phyloP scores from a whole-genome alignment of 306 rosid genomes.

The Prinsepia uniflora region DNA sequence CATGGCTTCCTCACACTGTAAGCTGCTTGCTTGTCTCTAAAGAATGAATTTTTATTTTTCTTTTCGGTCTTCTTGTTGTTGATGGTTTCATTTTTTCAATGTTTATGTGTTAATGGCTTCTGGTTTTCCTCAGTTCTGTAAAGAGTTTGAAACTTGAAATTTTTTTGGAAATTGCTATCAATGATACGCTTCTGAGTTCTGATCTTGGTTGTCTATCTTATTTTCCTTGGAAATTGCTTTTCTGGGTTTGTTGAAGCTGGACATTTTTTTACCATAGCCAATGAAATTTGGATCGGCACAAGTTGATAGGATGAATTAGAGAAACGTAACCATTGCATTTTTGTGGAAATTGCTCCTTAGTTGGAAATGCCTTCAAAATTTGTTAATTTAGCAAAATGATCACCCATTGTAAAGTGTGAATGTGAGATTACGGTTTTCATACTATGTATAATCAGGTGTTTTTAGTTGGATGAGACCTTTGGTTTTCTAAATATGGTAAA shows the following conservation, averaged over 20 bases:
- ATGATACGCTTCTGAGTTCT: constrained; percentile 12
- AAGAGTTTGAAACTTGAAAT: not conserved
- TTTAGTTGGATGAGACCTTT: not conserved
- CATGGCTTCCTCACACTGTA: constrained; percentile 41
- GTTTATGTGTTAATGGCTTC: not conserved
- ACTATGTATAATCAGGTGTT: not conserved
- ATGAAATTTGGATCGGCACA: not conserved
- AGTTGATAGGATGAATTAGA: not conserved
- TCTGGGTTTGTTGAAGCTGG: constrained; percentile 1
- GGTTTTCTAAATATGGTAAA: constrained; percentile 9
- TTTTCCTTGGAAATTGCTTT: constrained; percentile 2
- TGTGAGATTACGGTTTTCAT: not conserved
- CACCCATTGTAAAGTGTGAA: not conserved
- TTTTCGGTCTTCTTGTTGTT: not conserved
- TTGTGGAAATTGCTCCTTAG: not conserved
- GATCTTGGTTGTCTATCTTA: not conserved
- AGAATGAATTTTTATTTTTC: not conserved
- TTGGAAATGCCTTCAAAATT: not conserved
- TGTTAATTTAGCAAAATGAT: constrained; percentile 6
- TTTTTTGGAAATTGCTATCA: not conserved
- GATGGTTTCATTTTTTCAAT: not conserved
- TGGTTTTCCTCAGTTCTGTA: not conserved
- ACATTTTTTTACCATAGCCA: not conserved
- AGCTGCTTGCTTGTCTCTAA: constrained; percentile 11
- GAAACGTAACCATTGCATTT: not conserved